These are phyloP conservation scores for Obelidium mucronatum DNA, from an alignment of 192 early-diverging fungal species.

Conservation along the genomic window DNA sequence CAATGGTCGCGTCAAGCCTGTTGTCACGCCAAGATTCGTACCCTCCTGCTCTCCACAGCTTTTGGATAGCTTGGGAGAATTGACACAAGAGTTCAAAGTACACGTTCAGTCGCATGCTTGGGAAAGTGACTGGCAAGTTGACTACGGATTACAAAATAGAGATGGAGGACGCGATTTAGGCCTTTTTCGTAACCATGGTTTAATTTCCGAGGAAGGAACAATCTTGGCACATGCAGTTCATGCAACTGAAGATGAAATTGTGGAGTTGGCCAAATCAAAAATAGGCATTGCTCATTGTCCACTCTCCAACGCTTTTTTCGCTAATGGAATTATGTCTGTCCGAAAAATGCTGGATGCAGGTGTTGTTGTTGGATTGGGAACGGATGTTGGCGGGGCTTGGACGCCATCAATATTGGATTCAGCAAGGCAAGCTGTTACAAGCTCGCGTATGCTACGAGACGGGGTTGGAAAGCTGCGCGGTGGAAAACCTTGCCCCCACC, in stretches of 20 bases:
- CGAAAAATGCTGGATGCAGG: constrained; percentile 72
- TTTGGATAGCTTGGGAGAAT: constrained; percentile 69
- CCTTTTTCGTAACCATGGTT: constrained; percentile 67
- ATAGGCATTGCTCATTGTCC: constrained; percentile 92
- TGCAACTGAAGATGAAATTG: constrained; percentile 74
- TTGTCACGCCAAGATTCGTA: constrained; percentile 93
- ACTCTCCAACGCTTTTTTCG: constrained; percentile 86
- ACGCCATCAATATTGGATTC: constrained; percentile 79
- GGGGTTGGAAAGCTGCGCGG: constrained; percentile 13
- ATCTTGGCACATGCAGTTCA: constrained; percentile 96
- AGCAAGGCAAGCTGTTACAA: neutral
- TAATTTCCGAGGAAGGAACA: constrained; percentile 68
- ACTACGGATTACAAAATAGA: neutral
- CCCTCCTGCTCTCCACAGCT: constrained; percentile 79
- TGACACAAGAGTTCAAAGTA: constrained; percentile 68
- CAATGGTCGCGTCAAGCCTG: constrained; percentile 58
- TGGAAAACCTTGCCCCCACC: constrained; percentile 50
- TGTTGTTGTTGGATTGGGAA: constrained; percentile 88
- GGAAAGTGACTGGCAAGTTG: constrained; percentile 53
- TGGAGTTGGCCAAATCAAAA: constrained; percentile 62
- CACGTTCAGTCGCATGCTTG: constrained; percentile 93
- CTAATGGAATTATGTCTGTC: constrained; percentile 82
- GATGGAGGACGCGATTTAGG: constrained; percentile 15
- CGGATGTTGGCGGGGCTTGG: constrained; percentile 91
- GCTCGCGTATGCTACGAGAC: constrained; percentile 19